Percentiles rank a stretch among this genome's conserved stretches.
Evolutionary conservation across 2,329 filamentous ascomycete genomes (phyloP).

Genomic region (Aspergillus cejpii): DNA sequence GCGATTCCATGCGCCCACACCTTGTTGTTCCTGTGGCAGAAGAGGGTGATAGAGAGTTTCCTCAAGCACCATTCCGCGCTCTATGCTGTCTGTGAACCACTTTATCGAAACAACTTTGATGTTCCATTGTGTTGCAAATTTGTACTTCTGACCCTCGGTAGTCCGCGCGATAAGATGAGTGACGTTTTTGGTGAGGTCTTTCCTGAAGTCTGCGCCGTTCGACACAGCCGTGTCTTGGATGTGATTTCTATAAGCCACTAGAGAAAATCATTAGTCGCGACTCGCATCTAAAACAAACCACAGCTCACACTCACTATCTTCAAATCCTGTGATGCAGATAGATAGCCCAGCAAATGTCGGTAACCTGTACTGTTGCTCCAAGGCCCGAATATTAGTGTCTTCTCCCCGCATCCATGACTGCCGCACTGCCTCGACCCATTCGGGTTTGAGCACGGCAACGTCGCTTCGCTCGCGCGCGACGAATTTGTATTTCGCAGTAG

Average conservation of each 20-base stretch:
- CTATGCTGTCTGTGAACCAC: slow-evolving; percentile 78
- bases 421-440: slow-evolving; percentile 76
- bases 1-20: slow-evolving; percentile 67
- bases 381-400: slow-evolving; percentile 61
- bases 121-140: slow-evolving; percentile 74
- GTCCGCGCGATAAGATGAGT: slow-evolving; percentile 79
- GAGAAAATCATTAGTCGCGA: slow-evolving; percentile 5
- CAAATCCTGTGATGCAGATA: slow-evolving; percentile 65
- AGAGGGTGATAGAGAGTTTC: slow-evolving; percentile 76
- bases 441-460: slow-evolving; percentile 71
- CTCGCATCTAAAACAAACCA: slow-evolving; percentile 1
- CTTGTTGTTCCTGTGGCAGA: slow-evolving; percentile 63
- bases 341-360: slow-evolving; percentile 48
- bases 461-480: slow-evolving; percentile 85
- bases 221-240: slow-evolving; percentile 61
- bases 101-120: slow-evolving; percentile 71
- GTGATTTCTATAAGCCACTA: slow-evolving; percentile 59
- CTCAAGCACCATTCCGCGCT: slow-evolving; percentile 83
- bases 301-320: slow-evolving; percentile 48
- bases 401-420: slow-evolving; percentile 73
- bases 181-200: slow-evolving; percentile 76
- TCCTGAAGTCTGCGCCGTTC: slow-evolving; percentile 77
- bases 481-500: slow-evolving; percentile 91
- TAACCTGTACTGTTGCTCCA: slow-evolving; percentile 55
- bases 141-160: slow-evolving; percentile 82